These are phyloP conservation scores for Xylaria nigripes DNA, from an alignment of 495 filamentous ascomycete genomes.

Conservation along the genomic window DNA sequence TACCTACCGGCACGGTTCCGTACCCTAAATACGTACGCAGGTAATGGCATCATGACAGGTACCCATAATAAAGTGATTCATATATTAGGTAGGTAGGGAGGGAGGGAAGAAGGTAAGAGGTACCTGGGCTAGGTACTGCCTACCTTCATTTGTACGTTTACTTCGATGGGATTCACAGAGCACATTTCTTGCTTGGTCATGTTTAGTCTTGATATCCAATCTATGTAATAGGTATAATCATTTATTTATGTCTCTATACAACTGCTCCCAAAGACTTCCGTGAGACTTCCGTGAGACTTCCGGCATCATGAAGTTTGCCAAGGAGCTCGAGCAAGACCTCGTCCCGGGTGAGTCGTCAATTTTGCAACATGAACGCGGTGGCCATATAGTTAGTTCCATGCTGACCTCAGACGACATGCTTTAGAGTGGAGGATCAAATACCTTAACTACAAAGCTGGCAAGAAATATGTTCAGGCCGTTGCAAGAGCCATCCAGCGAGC, in stretches of 20 bases:
- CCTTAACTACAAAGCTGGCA: constrained; percentile 86
- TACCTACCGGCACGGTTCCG: too few relatives aligned
- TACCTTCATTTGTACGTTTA: too few relatives aligned
- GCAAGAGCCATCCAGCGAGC: constrained; percentile 60
- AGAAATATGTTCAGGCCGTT: constrained; percentile 82
- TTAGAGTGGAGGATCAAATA: constrained; percentile 86
- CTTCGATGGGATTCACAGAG: neutral
- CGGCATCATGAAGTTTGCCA: constrained; percentile 45
- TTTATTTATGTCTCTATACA: neutral
- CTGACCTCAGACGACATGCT: constrained; percentile 1
- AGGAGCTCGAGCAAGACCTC: constrained; percentile 75
- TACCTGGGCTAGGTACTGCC: too few relatives aligned
- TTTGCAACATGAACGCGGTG: neutral
- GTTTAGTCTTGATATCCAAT: neutral
- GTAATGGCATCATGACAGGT: too few relatives aligned
- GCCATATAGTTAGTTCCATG: neutral
- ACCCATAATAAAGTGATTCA: too few relatives aligned
- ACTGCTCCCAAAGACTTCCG: neutral
- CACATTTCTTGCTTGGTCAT: neutral
- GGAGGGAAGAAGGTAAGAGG: too few relatives aligned
- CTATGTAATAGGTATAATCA: neutral
- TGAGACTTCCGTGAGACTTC: neutral
- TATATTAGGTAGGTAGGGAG: too few relatives aligned
- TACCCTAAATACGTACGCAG: too few relatives aligned
- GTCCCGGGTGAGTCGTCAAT: constrained; percentile 51